Base-by-base conservation (phyloP, 352 stramenopile genomes). In the Phytophthora sp. region DNA sequence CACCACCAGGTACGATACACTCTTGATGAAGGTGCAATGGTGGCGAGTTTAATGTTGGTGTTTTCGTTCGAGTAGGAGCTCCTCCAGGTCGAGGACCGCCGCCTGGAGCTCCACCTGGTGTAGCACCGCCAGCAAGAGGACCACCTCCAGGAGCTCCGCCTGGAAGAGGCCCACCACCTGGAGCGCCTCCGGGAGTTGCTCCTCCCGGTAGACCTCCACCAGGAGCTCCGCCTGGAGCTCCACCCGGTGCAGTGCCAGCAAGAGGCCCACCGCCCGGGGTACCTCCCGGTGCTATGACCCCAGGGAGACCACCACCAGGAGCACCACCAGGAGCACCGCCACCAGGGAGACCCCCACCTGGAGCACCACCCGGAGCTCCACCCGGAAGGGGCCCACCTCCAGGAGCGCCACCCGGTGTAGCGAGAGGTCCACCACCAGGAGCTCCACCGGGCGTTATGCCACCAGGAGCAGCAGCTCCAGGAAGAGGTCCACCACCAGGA, bases 1-100 rank as follows among this genome's bases (percentile, higher is more conserved):
- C 74, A 23, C 79, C 76, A 15, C 71, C 73, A 74, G 78, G 78
- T 83, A 59, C 31, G 11, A 9, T 43, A 7, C 34, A 37, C 45
- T 58, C 5, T 5, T 5, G 13, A 10, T 23, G 7, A 39, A 37
- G 13, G 8, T 42, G n/a, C n/a, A 37, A 18, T 42, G 27, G 35
- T 28, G 21, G 6, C 13, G 30, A 52, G 18, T 13, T 20, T 52
- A 45, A 60, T 17, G 11, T 26, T 23, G 41, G 17, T 44, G 26
- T 45, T 41, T 27, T 21, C 3, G 17, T 10, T 23, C 2, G n/a
- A 26, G 32, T 18, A 73, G 68, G 62, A 62, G 42, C 55, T 23
- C 65, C 65, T 17, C 63, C 59, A 1, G 52, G 59, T 12, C 51
- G 59, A 17, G 58, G 58, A 17, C 51, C 42, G 9, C 59, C 59